Evolutionary conservation across 441 rosid species (phyloP), one percentile per base, ranked within the genome.

Genomic region (Rhodomyrtus psidioides): DNA sequence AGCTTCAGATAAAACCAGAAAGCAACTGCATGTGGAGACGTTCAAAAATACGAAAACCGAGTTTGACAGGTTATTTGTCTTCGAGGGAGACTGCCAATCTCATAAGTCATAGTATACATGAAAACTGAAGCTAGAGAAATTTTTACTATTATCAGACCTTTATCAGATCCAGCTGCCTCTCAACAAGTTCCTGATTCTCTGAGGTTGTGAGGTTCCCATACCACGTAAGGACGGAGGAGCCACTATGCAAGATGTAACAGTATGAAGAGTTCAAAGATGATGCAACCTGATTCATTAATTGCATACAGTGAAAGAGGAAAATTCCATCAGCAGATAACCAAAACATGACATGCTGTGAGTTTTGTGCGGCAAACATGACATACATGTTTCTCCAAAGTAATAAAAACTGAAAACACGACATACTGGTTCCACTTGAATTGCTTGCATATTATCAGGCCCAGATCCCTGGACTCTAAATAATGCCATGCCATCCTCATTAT

Each of bases 391-490:
- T 39, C 23, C 79, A 82, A 54, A 17, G 42, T 7, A 19, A 28
- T 19, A 30, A n/a, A 82, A 57, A 82, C 84, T 9, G 83, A 74
- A 65, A 87, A n/a, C 76, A 82, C 30, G 86, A 89, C 96, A 85
- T 96, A 98, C 99, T 6, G 99, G 91, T 83, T 98, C 98, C 82
- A 96, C 96, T 95, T 98, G 99, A 89, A 98, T 93, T 27, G 99
- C 95, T 92, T 98, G 99, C 99, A 98, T 96, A 89, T 95, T 93
- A 85, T 98, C 99, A 28, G 99, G 99, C 91, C 99, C 99, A 85
- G 97, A 91, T 79, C 99, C 99, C 91, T 98, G 98, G 90, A 96
- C 91, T 79, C 96, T 93, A 89, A 97, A 97, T 53, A 96, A 85
- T 51, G 99, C 99, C 84, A 94, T 81, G 88, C 97, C 94, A 70